Base-by-base conservation (phyloP, 179 eudicot genomes). In the Vitellaria paradoxa region DNA sequence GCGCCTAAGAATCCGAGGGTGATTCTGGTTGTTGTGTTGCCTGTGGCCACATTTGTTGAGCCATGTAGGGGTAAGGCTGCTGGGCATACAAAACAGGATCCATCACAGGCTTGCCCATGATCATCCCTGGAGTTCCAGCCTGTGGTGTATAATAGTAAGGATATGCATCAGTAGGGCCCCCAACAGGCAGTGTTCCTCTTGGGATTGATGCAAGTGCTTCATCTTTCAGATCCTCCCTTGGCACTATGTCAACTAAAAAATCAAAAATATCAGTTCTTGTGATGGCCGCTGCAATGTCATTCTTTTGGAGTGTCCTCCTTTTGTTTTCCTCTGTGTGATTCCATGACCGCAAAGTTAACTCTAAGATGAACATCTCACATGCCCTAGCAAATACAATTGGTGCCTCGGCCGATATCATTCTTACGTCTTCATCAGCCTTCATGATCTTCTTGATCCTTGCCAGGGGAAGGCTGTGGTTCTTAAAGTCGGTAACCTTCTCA, bases 401-500 rank as follows among this genome's bases (percentile, higher is more conserved):
- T 15, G 91, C 87, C 82, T 88, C 91, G 5, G 91, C 89, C 10
- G 91, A 86, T 77, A 88, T 84, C 91, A 88, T 88, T 46, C 89
- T 75, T 26, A 88, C 89, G 67, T 88, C 86, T 65, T 84, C 86
- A 53, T 86, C 91, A 0, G 89, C 85, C 59, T 88, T 88, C 91
- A 88, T 88, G 55, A 88, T 88, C 65, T 86, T 88, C 77, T 88
- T 88, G 78, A 88, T 88, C 47, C 91, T 82, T 9, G 89, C 89
- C 40, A 88, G 60, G 30, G 91, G 91, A 24, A 86, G 80, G 81
- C 85, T 86, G 78, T 88, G 91, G 82, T 81, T 84, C 68, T 79
- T 82, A 77, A 84, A 86, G 50, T 88, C 91, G 0, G 57, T 72
- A n/a, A 73, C 80, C 18, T 84, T 81, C 42, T 83, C 83, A 15